These are phyloP conservation scores for Diplodia intermedia DNA, from an alignment of 2,329 filamentous ascomycete species.

Conservation along the genomic window DNA sequence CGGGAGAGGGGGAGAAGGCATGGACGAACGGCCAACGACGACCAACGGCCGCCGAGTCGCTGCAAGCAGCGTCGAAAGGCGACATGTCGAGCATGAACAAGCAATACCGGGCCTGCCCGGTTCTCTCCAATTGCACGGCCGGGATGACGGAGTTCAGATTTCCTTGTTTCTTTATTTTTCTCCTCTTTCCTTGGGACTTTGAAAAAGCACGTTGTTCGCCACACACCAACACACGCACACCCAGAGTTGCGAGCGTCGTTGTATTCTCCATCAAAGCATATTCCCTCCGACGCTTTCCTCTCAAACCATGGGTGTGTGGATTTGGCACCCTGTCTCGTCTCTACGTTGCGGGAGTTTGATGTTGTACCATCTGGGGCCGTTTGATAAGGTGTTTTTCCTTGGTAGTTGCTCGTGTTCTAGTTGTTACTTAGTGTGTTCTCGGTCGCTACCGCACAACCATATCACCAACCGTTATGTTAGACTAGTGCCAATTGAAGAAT, in stretches of 20 bases:
- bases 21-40: conserved; percentile 12
- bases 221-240: conserved; percentile 7
- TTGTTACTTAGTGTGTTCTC: conserved; percentile 28
- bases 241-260: conserved; percentile 9
- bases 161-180: conserved; percentile 14
- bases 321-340: conserved; percentile 23
- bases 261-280: conserved; percentile 28
- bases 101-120: conserved; percentile 15
- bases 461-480: conserved; percentile 24
- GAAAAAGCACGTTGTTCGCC: conserved; percentile 26
- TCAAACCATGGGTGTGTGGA: conserved; percentile 10
- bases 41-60: conserved; percentile 13
- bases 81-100: conserved; percentile 1
- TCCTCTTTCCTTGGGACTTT: conserved; percentile 15
- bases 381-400: conserved; percentile 20
- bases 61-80: conserved; percentile 20
- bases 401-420: conserved; percentile 19
- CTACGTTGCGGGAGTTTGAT: conserved; percentile 12
- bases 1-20: conserved; percentile 15
- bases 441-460: conserved; percentile 27
- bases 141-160: conserved; percentile 28
- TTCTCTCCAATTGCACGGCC: conserved; percentile 22
- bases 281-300: conserved; percentile 26
- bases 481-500: conserved; percentile 30
- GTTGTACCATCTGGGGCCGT: conserved; percentile 19